A percentile compares a stretch with the other conserved stretches of the same genome.
These are phyloP conservation scores for Vanderwaltozyma verrucispora DNA, from an alignment of 805 yeast genomes.

Conservation along the genomic window DNA sequence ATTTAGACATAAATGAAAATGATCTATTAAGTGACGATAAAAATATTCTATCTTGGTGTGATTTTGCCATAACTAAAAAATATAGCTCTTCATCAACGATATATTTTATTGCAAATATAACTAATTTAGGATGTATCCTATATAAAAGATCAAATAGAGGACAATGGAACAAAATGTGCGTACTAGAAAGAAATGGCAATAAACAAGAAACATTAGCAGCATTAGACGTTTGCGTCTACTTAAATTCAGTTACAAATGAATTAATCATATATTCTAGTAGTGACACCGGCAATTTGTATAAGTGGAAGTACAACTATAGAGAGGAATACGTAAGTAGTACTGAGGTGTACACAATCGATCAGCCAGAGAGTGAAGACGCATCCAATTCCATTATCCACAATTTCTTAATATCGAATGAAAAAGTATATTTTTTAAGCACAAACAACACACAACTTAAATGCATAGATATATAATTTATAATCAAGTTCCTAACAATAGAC, in stretches of 20 bases:
- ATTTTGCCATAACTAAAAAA: conserved; percentile 9
- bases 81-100: conserved; percentile 6
- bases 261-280: conserved; percentile 14
- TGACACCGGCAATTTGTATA: conserved; percentile 11
- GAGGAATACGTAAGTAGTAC: conserved; percentile 4
- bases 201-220: conserved; percentile 5
- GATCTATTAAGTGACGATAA: no score
- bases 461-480: conserved; percentile 4
- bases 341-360: background rate
- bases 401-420: background rate
- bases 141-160: conserved; percentile 13
- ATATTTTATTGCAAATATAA: conserved; percentile 8
- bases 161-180: conserved; percentile 11
- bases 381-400: conserved; percentile 3
- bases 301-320: conserved; percentile 11
- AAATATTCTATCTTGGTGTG: conserved; percentile 6
- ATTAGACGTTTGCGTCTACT: conserved; percentile 9
- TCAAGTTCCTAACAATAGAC: no score
- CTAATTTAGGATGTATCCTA: conserved; percentile 15
- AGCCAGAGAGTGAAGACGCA: conserved; percentile 2
- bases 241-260: conserved; percentile 1
- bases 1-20: background rate
- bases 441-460: conserved; percentile 4
- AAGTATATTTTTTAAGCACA: conserved; percentile 6
- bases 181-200: conserved; percentile 2